Evolutionary conservation across 2,329 filamentous ascomycete genomes (phyloP).

Genomic region (Paradendryphiella salina): DNA sequence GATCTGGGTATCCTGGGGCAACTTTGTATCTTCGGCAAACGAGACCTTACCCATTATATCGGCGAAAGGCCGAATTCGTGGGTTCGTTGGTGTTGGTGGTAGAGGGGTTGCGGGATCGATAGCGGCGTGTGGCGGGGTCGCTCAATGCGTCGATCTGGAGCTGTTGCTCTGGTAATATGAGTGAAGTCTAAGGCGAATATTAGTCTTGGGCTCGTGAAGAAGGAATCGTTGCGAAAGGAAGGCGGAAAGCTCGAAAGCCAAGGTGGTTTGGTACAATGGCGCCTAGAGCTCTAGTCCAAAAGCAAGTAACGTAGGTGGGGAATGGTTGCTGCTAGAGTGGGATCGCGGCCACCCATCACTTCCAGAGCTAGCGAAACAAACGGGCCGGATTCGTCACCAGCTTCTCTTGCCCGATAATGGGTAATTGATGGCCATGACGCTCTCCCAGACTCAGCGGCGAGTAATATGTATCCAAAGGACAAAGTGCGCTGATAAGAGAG

Average conservation of each 20-base stretch:
- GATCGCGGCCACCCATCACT: constrained; percentile 15
- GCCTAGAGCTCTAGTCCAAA: constrained; percentile 21
- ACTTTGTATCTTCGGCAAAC: constrained; percentile 56
- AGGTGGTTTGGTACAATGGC: constrained; percentile 4
- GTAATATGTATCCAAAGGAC: constrained; percentile 35
- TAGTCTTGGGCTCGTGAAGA: constrained; percentile 16
- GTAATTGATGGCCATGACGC: constrained; percentile 32
- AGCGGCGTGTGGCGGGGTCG: constrained; percentile 28
- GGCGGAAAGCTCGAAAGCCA: not conserved
- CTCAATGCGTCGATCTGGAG: constrained; percentile 29
- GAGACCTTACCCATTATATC: constrained; percentile 60
- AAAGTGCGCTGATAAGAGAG: constrained; percentile 38
- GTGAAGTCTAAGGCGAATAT: constrained; percentile 19
- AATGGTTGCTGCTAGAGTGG: constrained; percentile 11
- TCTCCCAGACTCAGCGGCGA: constrained; percentile 22
- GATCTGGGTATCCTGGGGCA: constrained; percentile 51
- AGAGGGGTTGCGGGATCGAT: constrained; percentile 24
- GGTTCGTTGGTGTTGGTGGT: constrained; percentile 26
- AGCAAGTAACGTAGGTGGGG: constrained; percentile 21
- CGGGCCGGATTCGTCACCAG: constrained; percentile 27
- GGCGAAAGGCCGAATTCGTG: constrained; percentile 53
- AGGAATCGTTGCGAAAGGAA: not conserved
- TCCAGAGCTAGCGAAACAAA: constrained; percentile 17
- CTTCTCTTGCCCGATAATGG: constrained; percentile 16
- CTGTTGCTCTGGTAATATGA: constrained; percentile 29